Percentiles rank a stretch among this genome's conserved stretches.
phyloP scores from a whole-genome alignment of 495 filamentous ascomycete genomes.

The Tuber indicum region DNA sequence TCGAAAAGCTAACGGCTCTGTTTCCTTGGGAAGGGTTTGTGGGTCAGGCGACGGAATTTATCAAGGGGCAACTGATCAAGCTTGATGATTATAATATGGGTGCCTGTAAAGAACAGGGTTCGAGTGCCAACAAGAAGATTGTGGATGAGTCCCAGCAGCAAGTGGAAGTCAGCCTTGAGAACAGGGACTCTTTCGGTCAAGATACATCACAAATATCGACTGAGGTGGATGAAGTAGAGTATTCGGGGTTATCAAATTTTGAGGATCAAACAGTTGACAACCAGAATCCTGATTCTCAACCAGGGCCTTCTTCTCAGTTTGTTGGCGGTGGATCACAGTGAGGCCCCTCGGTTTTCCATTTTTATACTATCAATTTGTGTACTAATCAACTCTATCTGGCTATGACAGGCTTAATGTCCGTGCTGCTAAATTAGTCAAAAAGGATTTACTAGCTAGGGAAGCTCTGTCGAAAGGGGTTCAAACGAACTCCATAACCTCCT shows the following conservation, averaged over 20 bases:
- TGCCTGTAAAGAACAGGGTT: not conserved
- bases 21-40: constrained; percentile 31
- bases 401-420: not conserved
- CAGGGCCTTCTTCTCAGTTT: constrained; percentile 3
- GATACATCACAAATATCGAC: constrained; percentile 1
- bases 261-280: constrained; percentile 4
- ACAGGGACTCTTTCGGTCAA: not conserved
- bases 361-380: not conserved
- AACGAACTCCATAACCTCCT: not conserved
- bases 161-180: not conserved
- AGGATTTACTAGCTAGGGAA: not conserved
- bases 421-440: not conserved
- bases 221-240: constrained; percentile 1
- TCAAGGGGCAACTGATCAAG: constrained; percentile 13
- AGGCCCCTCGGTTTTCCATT: not conserved
- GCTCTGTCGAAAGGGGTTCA: not conserved
- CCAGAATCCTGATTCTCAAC: constrained; percentile 1
- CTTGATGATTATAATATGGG: constrained; percentile 7
- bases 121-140: not conserved
- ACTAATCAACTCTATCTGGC: not conserved
- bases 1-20: constrained; percentile 12
- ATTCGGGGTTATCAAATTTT: constrained; percentile 1
- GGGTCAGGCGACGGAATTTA: constrained; percentile 14
- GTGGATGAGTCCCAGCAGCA: not conserved
- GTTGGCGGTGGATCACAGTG: not conserved